phyloP scores from a whole-genome alignment of 768 basidiomycete species.

The Tulasnella sp. region DNA sequence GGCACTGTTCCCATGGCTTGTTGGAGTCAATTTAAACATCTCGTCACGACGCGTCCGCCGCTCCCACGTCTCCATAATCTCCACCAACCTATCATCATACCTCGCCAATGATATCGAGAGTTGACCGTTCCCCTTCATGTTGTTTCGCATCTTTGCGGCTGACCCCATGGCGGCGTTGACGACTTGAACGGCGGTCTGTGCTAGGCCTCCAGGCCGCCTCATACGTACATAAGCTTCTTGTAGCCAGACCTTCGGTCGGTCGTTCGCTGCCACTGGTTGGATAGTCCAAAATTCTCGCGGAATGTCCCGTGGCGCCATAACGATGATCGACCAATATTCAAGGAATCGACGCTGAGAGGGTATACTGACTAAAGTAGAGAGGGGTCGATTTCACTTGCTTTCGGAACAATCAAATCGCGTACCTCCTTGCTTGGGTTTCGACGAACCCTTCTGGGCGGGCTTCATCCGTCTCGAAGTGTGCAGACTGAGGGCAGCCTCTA shows the following conservation, averaged over 20 bases:
- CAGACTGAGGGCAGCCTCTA: constrained; percentile 36
- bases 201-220: constrained; percentile 43
- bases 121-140: constrained; percentile 30
- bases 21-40: constrained; percentile 29
- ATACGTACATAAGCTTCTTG: constrained; percentile 50
- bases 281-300: constrained; percentile 41
- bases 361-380: constrained; percentile 56
- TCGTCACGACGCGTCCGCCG: constrained; percentile 35
- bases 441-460: constrained; percentile 18
- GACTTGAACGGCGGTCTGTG: constrained; percentile 43
- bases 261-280: constrained; percentile 18
- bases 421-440: not conserved
- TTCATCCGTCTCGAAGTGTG: constrained; percentile 68
- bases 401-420: not conserved
- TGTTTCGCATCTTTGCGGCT: constrained; percentile 9
- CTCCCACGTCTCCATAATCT: constrained; percentile 54
- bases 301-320: constrained; percentile 37
- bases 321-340: constrained; percentile 63
- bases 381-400: not conserved
- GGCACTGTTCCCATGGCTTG: not conserved
- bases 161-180: constrained; percentile 32
- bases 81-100: constrained; percentile 63
- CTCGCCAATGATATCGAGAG: constrained; percentile 71
- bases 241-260: constrained; percentile 41
- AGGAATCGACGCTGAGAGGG: constrained; percentile 73